Evolutionary conservation across 2,329 filamentous ascomycete genomes (phyloP).

Genomic region (Hypoxylon sp.): DNA sequence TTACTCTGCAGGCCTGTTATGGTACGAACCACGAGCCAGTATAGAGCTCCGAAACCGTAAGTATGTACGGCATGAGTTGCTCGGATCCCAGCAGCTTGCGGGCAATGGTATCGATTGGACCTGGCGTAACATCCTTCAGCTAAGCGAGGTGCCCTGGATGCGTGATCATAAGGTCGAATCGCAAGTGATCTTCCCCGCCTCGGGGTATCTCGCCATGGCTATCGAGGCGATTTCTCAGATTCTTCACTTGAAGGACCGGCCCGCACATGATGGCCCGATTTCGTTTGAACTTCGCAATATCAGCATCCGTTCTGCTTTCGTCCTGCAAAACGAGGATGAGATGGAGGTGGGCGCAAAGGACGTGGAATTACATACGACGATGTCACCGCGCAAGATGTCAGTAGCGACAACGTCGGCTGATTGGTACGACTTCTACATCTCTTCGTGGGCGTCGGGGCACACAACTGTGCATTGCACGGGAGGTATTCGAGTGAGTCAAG

Average conservation of each 20-base stretch:
- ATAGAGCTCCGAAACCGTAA: slow-evolving; percentile 31
- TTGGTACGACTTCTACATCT: slow-evolving; percentile 44
- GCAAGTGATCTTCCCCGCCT: slow-evolving; percentile 43
- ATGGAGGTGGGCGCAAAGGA: neutral
- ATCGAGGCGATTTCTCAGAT: slow-evolving; percentile 42
- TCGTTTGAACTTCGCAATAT: slow-evolving; percentile 29
- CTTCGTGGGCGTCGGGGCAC: slow-evolving; percentile 35
- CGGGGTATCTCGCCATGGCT: slow-evolving; percentile 41
- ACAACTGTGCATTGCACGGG: slow-evolving; percentile 40
- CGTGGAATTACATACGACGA: slow-evolving; percentile 39
- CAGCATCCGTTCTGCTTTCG: slow-evolving; percentile 18
- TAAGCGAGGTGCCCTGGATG: slow-evolving; percentile 43
- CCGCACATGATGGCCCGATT: too few relatives aligned
- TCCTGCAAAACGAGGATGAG: neutral
- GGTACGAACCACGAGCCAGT: slow-evolving; percentile 36
- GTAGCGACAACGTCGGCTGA: slow-evolving; percentile 11
- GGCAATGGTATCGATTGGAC: slow-evolving; percentile 40
- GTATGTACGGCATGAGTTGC: slow-evolving; percentile 41
- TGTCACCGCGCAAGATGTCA: slow-evolving; percentile 35
- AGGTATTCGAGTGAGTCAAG: slow-evolving; percentile 15
- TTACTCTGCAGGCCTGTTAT: slow-evolving; percentile 43
- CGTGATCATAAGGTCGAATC: slow-evolving; percentile 42
- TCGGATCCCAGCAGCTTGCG: slow-evolving; percentile 17
- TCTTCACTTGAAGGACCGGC: neutral
- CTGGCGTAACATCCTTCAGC: slow-evolving; percentile 41